A percentile compares a stretch with the other conserved stretches of the same genome.
These are phyloP conservation scores for Dryas drummondii DNA, from an alignment of 306 rosid genomes.

Conservation along the genomic window DNA sequence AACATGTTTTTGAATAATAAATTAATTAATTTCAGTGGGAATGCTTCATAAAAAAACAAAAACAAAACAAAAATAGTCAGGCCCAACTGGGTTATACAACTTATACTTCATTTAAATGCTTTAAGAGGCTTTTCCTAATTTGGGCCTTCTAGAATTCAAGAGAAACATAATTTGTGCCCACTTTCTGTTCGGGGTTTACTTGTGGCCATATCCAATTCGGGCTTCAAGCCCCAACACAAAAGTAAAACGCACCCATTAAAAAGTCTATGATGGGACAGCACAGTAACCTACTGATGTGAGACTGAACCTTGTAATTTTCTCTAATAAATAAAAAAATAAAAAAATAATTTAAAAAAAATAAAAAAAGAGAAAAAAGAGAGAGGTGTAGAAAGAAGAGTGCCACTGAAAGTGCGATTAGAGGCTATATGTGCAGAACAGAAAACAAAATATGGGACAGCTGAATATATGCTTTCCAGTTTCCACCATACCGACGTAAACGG, in stretches of 20 bases:
- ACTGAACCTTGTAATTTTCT: not conserved
- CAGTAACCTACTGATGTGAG: not conserved
- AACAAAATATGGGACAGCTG: not conserved
- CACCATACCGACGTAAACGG: slow-evolving; percentile 55
- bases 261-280: not conserved
- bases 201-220: not conserved
- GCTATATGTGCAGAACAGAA: not conserved
- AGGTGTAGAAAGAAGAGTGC: no score
- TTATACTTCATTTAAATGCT: no score
- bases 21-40: no score
- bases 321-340: not conserved
- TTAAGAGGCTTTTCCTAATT: no score
- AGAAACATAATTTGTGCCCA: no score
- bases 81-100: no score
- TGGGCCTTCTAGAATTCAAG: no score
- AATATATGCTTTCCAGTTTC: not conserved
- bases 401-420: not conserved
- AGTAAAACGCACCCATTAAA: not conserved
- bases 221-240: not conserved
- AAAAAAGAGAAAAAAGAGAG: not conserved
- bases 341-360: no score
- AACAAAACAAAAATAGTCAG: no score
- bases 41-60: no score
- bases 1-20: no score
- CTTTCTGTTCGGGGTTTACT: no score